Evolutionary conservation across 2,329 filamentous ascomycete species (phyloP), one percentile per base, ranked within the genome.

Genomic region (Penicillium sp.): DNA sequence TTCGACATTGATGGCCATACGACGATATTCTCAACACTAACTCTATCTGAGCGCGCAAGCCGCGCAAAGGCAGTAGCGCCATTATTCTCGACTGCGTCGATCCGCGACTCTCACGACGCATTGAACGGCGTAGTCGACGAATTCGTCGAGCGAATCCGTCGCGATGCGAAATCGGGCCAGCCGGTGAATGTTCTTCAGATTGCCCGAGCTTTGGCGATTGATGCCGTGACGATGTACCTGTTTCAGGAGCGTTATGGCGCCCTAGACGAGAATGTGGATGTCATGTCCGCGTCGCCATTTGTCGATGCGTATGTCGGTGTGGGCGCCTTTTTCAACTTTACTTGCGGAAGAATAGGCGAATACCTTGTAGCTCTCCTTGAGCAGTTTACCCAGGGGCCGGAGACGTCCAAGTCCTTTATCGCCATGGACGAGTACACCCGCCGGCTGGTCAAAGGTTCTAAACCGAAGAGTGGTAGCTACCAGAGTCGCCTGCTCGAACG

Each of bases 1-100:
- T 87, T 87, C 66, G 82, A 86, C 61, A 83, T 86, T 19, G 85
- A 86, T 65, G 83, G 82, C 0, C 82, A 84, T 66, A 71, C 78
- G 30, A 84, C 83, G 1, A 82, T 88, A 41, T 88, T 88, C 72
- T 83, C 80, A 3, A 79, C 76, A 0, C 73, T 77, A 19, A 78
- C 80, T 47, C 70, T 72, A 5, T 76, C 76, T 1, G 76, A 83
- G 51, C 71, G 84, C n/a, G 77, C 76, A 6, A 66, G 69, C 3
- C 72, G 84, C 49, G 83, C 82, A 19, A 86, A 85, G 67, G 80
- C 81, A 30, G 82, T 86, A 0, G 70, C 79, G 30, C 76, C 81
- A 0, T 65, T 86, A 48, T 87, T 86, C 69, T 70, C 69, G 11
- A 67, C 65, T 5, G 61, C 64, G 9, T 67, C 67, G 3, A 65